Percentiles rank a stretch among this genome's conserved stretches.
phyloP scores from a whole-genome alignment of 805 yeast species.

The Candida endomychidarum region DNA sequence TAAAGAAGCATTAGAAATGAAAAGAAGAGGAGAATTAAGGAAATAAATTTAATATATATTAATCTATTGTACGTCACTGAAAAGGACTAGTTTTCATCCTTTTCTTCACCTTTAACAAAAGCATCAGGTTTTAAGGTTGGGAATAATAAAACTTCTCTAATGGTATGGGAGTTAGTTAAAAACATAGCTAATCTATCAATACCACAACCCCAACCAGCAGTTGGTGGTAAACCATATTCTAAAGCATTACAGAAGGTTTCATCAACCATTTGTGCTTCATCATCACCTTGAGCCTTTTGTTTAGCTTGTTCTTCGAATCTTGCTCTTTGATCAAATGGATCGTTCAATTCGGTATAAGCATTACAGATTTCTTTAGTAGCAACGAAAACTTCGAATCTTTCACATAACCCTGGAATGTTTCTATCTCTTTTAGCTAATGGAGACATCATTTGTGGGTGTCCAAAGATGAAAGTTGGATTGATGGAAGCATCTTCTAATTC shows the following conservation, averaged over 20 bases:
- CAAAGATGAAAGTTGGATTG: conserved; percentile 96
- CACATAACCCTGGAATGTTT: conserved; percentile 90
- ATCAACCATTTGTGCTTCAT: conserved; percentile 95
- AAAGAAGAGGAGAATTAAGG: conserved; percentile 59
- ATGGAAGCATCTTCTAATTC: conserved; percentile 92
- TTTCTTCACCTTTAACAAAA: conserved; percentile 37
- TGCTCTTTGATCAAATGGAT: conserved; percentile 96
- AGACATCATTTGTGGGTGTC: conserved; percentile 99
- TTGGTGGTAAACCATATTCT: conserved; percentile 98
- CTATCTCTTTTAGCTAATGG: conserved; percentile 97
- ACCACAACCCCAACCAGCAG: conserved; percentile 99
- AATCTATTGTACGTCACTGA: background rate
- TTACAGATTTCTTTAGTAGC: conserved; percentile 98
- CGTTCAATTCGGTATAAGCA: conserved; percentile 98
- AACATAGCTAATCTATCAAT: conserved; percentile 98
- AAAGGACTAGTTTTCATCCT: conserved; percentile 14
- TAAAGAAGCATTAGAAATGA: conserved; percentile 85
- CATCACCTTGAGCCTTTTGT: conserved; percentile 98
- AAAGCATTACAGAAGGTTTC: conserved; percentile 97
- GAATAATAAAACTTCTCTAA: conserved; percentile 96
- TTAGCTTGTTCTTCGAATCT: conserved; percentile 99
- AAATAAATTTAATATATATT: conserved; percentile 2
- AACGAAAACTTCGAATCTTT: conserved; percentile 96
- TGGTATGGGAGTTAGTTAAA: conserved; percentile 92
- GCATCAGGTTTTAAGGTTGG: conserved; percentile 97